A percentile compares a stretch with the other conserved stretches of the same genome.
Evolutionary conservation across 73 alveolate genomes (phyloP).

Genomic region (Uronychia setigera): DNA sequence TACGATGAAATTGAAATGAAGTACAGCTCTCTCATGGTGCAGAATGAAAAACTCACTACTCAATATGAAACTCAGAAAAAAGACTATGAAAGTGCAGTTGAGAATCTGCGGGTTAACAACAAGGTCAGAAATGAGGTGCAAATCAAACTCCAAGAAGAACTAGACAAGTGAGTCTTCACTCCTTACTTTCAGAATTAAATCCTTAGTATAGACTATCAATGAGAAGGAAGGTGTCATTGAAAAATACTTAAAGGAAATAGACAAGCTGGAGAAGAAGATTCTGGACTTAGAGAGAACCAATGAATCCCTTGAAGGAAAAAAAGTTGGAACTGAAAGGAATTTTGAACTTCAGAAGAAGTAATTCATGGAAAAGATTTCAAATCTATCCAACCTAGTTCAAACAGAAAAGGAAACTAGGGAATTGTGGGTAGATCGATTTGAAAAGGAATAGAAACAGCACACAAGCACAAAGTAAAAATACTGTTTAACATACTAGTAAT

Average conservation of each 20-base stretch:
- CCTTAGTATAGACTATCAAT: neutral
- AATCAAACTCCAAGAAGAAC: constrained; percentile 18
- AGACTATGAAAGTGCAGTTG: constrained; percentile 49
- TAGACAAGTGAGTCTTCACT: constrained; percentile 8
- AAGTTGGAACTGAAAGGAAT: constrained; percentile 1
- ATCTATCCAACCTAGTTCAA: constrained; percentile 17
- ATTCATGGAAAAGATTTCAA: constrained; percentile 33
- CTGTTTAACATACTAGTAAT: neutral
- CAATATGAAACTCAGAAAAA: constrained; percentile 1
- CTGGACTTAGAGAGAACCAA: constrained; percentile 9
- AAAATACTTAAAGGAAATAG: neutral
- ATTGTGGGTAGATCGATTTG: constrained; percentile 37
- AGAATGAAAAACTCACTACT: constrained; percentile 16
- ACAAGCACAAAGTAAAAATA: neutral
- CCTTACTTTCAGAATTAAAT: neutral
- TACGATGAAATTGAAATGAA: constrained; percentile 7
- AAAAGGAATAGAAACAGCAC: constrained; percentile 51
- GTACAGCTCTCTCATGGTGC: constrained; percentile 13
- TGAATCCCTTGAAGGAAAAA: neutral
- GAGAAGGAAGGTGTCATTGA: constrained; percentile 15
- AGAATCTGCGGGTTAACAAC: constrained; percentile 34
- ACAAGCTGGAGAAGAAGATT: constrained; percentile 1
- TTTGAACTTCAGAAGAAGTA: constrained; percentile 28
- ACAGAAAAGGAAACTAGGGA: constrained; percentile 42
- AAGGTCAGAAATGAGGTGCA: constrained; percentile 66